phyloP scores from a whole-genome alignment of 164 flowering plant genomes.

The Warburgia ugandensis region DNA sequence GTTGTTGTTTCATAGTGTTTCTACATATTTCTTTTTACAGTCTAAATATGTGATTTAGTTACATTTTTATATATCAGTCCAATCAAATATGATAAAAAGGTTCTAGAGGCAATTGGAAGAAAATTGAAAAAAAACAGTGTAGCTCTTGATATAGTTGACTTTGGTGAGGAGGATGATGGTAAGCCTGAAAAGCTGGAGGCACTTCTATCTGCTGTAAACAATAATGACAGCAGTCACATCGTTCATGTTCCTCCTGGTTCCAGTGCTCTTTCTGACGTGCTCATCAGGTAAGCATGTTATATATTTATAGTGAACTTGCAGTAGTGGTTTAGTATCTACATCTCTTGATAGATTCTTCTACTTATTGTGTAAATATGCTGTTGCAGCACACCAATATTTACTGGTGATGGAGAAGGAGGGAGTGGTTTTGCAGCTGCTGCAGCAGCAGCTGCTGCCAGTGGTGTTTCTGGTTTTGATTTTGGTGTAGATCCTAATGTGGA shows the following conservation, averaged over 20 bases:
- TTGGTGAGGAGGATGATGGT: slow-evolving; percentile 88
- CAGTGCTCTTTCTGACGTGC: slow-evolving; percentile 85
- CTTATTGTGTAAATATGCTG: no score
- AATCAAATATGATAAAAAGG: slow-evolving; percentile 74
- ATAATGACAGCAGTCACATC: slow-evolving; percentile 82
- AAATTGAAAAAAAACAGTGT: slow-evolving; percentile 91
- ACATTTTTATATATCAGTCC: no score
- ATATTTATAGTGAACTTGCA: no score
- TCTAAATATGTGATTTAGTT: no score
- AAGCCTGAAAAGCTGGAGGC: slow-evolving; percentile 92
- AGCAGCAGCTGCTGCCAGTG: slow-evolving; percentile 73
- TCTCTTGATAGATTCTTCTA: no score
- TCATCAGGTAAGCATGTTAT: slow-evolving; percentile 77
- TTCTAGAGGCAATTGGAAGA: slow-evolving; percentile 74
- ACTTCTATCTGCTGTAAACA: slow-evolving; percentile 75
- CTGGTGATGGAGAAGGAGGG: slow-evolving; percentile 95
- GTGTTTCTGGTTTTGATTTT: slow-evolving; percentile 86
- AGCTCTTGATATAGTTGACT: slow-evolving; percentile 86
- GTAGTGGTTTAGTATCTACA: no score
- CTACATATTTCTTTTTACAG: no score
- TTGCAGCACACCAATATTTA: slow-evolving; percentile 84
- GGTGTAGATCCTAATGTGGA: slow-evolving; percentile 97
- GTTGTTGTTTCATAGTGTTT: no score
- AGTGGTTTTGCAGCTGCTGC: slow-evolving; percentile 93
- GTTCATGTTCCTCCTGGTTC: slow-evolving; percentile 88